Conservation (phyloP, 2,329 filamentous ascomycete species). For the Scopulariopsis brevicaulis region DNA sequence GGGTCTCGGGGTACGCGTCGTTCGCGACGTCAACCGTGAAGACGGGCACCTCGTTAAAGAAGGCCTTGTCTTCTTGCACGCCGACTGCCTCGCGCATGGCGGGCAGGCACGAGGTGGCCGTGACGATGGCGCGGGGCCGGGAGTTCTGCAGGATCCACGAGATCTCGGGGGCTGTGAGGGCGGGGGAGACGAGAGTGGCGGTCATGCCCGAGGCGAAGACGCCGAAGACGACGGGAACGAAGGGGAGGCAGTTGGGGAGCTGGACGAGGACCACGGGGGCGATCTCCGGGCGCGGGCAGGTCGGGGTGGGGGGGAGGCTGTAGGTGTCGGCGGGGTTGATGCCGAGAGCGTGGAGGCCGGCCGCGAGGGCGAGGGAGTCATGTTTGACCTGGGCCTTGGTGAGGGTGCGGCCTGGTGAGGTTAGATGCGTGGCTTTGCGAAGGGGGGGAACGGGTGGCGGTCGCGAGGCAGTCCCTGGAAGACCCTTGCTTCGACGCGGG, state of each 20-base stretch:
- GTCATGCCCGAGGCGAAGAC: conserved; percentile 26
- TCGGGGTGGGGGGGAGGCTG: conserved; percentile 24
- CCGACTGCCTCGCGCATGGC: conserved; percentile 21
- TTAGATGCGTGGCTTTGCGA: neutral
- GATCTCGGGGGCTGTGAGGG: conserved; percentile 24
- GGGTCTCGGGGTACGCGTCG: conserved; percentile 19
- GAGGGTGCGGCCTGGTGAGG: conserved; percentile 19
- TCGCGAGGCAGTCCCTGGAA: neutral
- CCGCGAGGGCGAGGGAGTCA: conserved; percentile 23
- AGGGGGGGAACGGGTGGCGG: neutral
- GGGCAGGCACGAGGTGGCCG: conserved; percentile 16
- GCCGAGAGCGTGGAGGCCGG: conserved; percentile 21
- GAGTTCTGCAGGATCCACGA: conserved; percentile 28
- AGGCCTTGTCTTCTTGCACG: conserved; percentile 18
- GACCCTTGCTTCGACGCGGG: neutral
- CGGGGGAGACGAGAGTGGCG: conserved; percentile 25
- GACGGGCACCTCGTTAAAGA: conserved; percentile 36
- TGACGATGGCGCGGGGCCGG: conserved; percentile 24
- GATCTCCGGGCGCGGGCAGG: conserved; percentile 23
- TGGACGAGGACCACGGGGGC: conserved; percentile 29
- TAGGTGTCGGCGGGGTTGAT: conserved; percentile 20
- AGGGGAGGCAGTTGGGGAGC: conserved; percentile 27
- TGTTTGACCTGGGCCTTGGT: conserved; percentile 19
- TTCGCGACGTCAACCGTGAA: conserved; percentile 37
- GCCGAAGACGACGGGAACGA: conserved; percentile 22